These are phyloP conservation scores for Ogataea minuta DNA, from an alignment of 805 yeast species.

Conservation along the genomic window DNA sequence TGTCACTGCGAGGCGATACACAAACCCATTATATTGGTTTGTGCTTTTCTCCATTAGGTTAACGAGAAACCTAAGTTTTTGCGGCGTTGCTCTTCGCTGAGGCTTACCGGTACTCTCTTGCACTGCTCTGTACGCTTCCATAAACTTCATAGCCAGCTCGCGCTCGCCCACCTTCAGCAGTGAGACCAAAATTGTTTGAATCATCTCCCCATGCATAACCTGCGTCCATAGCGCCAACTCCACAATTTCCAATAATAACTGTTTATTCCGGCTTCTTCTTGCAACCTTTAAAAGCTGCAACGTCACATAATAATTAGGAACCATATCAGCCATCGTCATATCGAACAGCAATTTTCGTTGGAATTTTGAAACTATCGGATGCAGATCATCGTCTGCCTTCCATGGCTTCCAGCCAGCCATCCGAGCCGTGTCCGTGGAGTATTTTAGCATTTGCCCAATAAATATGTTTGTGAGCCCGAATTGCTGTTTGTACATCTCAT, in stretches of 20 bases:
- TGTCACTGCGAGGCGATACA: no score
- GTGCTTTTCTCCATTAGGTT: no score
- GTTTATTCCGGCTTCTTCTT: constrained; percentile 1
- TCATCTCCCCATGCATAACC: constrained; percentile 5
- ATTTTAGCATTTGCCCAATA: constrained; percentile 38
- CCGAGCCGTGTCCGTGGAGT: constrained; percentile 4
- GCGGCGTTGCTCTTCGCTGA: no score
- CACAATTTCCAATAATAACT: constrained; percentile 10
- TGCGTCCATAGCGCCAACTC: constrained; percentile 8
- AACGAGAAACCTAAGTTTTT: no score
- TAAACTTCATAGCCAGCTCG: constrained; percentile 2
- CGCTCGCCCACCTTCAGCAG: constrained; percentile 1
- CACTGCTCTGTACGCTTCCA: not conserved
- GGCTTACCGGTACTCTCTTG: not conserved
- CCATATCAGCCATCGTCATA: constrained; percentile 1
- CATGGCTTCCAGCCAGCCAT: no score
- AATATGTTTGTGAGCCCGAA: constrained; percentile 83
- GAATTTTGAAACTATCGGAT: no score
- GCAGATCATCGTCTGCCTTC: no score
- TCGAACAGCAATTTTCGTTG: constrained; percentile 1
- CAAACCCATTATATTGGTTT: no score
- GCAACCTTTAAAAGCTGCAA: constrained; percentile 7
- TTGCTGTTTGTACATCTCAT: no score
- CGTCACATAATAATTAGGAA: constrained; percentile 8
- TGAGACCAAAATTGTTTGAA: constrained; percentile 2